Conservation (phyloP, 2,329 filamentous ascomycete species). For the Diaporthe ampelina region DNA sequence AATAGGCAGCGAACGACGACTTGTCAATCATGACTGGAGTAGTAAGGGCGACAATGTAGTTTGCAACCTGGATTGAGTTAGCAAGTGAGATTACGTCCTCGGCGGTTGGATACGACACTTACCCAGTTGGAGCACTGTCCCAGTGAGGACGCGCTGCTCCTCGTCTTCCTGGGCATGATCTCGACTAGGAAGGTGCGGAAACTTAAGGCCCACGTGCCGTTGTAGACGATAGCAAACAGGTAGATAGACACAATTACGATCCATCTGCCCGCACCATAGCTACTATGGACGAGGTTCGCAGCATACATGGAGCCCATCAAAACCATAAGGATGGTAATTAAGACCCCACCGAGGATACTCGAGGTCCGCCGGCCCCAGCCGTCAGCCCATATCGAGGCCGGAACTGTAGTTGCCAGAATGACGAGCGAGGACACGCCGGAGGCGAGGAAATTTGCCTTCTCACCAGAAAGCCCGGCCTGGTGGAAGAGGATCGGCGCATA, state of each 20-base stretch:
- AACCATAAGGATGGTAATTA: conserved; percentile 65
- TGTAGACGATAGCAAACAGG: conserved; percentile 61
- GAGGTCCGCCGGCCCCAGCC: conserved; percentile 68
- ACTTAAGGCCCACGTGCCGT: conserved; percentile 66
- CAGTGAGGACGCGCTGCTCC: conserved; percentile 67
- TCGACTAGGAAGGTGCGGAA: conserved; percentile 69
- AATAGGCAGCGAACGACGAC: conserved; percentile 59
- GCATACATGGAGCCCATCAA: conserved; percentile 68
- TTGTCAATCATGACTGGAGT: conserved; percentile 57
- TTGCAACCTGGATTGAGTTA: conserved; percentile 52
- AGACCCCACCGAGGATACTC: conserved; percentile 65
- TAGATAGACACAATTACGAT: conserved; percentile 66
- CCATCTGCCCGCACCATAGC: conserved; percentile 59
- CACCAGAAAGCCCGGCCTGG: conserved; percentile 68
- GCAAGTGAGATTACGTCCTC: neutral
- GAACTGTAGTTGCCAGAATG: conserved; percentile 67
- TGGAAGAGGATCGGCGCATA: conserved; percentile 73
- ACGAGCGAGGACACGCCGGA: conserved; percentile 71
- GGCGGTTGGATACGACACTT: conserved; percentile 34
- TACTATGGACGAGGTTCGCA: conserved; percentile 53
- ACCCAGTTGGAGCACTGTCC: conserved; percentile 68
- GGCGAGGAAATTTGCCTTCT: conserved; percentile 68
- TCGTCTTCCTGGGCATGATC: conserved; percentile 67
- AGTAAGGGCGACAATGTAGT: conserved; percentile 61
- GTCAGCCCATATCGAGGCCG: conserved; percentile 68